Evolutionary conservation across 1,284 basidiomycete species (phyloP), one percentile per base, ranked within the genome.

Genomic region (Singerocomus inundabilis): DNA sequence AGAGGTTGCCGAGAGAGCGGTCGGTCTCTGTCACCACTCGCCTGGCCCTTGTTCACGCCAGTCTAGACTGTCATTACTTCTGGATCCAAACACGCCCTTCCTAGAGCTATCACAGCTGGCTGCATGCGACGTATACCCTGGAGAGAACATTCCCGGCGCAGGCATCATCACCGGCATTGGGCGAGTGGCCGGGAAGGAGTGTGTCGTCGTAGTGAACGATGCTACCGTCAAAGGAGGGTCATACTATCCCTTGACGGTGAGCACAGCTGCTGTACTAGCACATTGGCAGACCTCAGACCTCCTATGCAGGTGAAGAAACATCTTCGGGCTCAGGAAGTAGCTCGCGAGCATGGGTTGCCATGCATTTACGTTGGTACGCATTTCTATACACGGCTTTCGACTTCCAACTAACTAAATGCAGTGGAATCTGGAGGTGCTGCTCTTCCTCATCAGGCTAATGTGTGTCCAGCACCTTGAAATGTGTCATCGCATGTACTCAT

Each of bases 341-440:
- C 94, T 12, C 76, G 85, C 52, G 93, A 97, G 71, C 90, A 97
- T 67, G 80, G 85, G 3, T 71, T 98, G 38, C 94, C 94, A 3
- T 97, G 94, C 67, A 82, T 98, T 43, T 98, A 98, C 69, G 79
- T 97, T 52, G 91, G 91, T 92, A 62, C 49, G 75, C 18, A 12
- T 44, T 39, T 34, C 25, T n/a, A 11, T 32, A 16, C 25, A 10
- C 25, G 13, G 32, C 31, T 32, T 31, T 44, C 29, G 21, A 30
- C 36, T 40, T 48, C 44, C 21, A 12, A 33, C 53, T 65, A 13
- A 64, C 35, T 33, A 46, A 42, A 48, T 21, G 4, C 51, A 91
- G 93, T 96, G 56, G 94, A 97, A 70, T 93, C 91, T 26, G 94
- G 94, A 51, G 94, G 94, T 41, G 94, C 94, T 16, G 93, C 93